phyloP scores from a whole-genome alignment of 2,329 filamentous ascomycete species.

The Ascochyta fabae region DNA sequence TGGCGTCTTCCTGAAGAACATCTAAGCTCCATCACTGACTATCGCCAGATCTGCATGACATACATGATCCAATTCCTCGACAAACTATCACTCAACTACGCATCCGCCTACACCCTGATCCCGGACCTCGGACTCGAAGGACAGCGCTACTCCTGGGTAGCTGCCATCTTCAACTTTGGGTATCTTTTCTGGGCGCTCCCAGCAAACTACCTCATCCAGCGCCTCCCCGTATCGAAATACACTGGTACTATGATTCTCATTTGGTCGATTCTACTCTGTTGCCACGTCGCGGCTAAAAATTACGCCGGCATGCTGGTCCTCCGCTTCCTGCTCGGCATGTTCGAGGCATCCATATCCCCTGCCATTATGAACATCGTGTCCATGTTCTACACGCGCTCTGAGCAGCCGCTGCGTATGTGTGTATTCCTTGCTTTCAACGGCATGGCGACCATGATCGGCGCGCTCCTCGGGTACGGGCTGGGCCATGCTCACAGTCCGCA shows the following conservation, averaged over 20 bases:
- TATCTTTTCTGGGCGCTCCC: slow-evolving; percentile 53
- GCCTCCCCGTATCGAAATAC: slow-evolving; percentile 46
- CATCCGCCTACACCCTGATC: slow-evolving; percentile 47
- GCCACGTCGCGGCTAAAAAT: slow-evolving; percentile 49
- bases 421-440: slow-evolving; percentile 52
- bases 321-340: slow-evolving; percentile 47
- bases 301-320: slow-evolving; percentile 46
- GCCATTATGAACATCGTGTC: slow-evolving; percentile 49
- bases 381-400: slow-evolving; percentile 47
- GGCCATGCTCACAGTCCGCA: slow-evolving; percentile 36
- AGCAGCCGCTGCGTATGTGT: slow-evolving; percentile 54
- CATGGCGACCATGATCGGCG: slow-evolving; percentile 48
- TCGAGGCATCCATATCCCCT: slow-evolving; percentile 44
- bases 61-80: slow-evolving; percentile 58
- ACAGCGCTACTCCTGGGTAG: slow-evolving; percentile 51
- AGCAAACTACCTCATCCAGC: slow-evolving; percentile 49
- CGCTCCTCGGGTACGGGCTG: slow-evolving; percentile 45
- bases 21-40: neutral
- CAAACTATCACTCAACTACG: slow-evolving; percentile 52
- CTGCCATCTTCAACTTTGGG: slow-evolving; percentile 54
- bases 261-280: slow-evolving; percentile 56
- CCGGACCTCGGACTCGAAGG: slow-evolving; percentile 46
- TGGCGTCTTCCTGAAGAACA: neutral
- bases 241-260: slow-evolving; percentile 48
- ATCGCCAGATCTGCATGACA: slow-evolving; percentile 46